Conservation (phyloP, 164 flowering plant genomes). For the Akebia trifoliata region DNA sequence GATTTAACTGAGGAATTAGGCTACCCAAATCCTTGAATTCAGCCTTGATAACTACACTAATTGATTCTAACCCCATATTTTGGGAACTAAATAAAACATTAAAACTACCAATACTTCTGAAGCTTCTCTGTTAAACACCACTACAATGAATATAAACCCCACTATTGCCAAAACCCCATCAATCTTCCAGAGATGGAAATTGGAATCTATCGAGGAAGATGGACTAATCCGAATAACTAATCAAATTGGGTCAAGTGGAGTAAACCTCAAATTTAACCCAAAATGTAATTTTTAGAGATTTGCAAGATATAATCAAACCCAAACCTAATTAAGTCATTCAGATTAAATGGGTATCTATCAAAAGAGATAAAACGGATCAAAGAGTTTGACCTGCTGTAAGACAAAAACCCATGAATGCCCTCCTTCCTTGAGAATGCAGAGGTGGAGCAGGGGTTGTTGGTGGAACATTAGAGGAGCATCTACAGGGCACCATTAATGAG, state of each 20-base stretch:
- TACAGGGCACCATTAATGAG: constrained; percentile 19
- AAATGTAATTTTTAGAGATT: neutral
- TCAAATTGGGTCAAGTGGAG: neutral
- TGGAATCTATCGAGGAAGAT: neutral
- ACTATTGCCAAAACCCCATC: neutral
- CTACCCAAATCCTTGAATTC: neutral
- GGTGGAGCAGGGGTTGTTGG: constrained; percentile 1
- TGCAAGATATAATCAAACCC: neutral
- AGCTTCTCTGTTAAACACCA: neutral
- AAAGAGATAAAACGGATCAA: neutral
- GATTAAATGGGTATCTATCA: neutral
- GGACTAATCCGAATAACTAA: neutral
- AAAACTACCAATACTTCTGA: neutral
- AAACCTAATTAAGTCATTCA: neutral
- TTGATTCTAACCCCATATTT: neutral
- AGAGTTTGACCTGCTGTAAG: constrained; percentile 44
- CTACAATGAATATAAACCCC: neutral
- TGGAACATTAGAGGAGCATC: constrained; percentile 30
- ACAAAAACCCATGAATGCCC: constrained; percentile 42
- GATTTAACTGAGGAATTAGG: neutral
- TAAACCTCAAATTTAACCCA: neutral
- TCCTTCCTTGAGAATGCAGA: constrained; percentile 32
- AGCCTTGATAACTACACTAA: neutral
- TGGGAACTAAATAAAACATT: neutral
- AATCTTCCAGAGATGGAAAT: neutral